These are phyloP conservation scores for Silene conica DNA, from an alignment of 148 eudicot species.

Conservation along the genomic window DNA sequence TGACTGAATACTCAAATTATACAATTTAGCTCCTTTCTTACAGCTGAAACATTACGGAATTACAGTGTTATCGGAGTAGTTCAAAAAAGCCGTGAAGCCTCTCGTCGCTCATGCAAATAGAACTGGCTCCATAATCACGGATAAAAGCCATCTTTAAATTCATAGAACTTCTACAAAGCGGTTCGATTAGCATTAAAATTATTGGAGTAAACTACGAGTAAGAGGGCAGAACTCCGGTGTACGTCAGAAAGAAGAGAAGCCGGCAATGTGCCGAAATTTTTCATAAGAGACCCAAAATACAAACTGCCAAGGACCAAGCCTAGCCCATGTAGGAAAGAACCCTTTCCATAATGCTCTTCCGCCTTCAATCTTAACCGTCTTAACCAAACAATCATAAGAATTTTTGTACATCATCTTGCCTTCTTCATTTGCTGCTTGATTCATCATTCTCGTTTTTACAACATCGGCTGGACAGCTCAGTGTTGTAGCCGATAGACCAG, in stretches of 20 bases:
- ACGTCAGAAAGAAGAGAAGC: slow-evolving; percentile 65
- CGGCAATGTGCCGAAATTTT: slow-evolving; percentile 59
- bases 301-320: slow-evolving; percentile 98
- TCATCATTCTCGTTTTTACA: slow-evolving; percentile 89
- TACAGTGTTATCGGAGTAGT: too few species aligned
- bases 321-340: slow-evolving; percentile 92
- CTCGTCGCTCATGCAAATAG: too few species aligned
- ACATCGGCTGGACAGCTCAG: slow-evolving; percentile 94
- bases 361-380: slow-evolving; percentile 68
- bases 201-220: background rate
- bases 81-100: too few species aligned
- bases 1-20: background rate
- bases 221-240: background rate
- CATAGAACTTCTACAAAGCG: background rate
- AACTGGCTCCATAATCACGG: background rate
- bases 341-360: slow-evolving; percentile 77
- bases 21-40: too few species aligned
- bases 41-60: too few species aligned
- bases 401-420: slow-evolving; percentile 46
- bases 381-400: slow-evolving; percentile 75
- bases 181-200: background rate
- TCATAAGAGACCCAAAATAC: slow-evolving; percentile 95
- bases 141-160: too few species aligned
- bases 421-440: slow-evolving; percentile 40
- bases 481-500: slow-evolving; percentile 75